Evolutionary conservation across 2,329 filamentous ascomycete genomes (phyloP).

Genomic region (Trichoderma pleuroti): DNA sequence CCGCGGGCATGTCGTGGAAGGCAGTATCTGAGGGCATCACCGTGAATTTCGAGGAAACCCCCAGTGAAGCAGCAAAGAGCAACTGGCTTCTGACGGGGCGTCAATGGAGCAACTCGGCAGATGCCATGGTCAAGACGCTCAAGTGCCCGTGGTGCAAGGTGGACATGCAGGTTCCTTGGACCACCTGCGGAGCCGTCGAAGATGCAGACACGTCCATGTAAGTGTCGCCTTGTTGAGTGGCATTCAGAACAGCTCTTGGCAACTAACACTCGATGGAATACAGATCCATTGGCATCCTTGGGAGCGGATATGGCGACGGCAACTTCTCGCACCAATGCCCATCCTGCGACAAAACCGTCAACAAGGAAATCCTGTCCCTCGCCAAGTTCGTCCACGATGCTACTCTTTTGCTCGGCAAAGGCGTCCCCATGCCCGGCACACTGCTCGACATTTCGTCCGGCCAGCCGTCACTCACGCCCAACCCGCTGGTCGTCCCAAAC

Average conservation of each 20-base stretch:
- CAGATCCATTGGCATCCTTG: constrained; percentile 27
- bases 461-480: constrained; percentile 37
- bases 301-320: constrained; percentile 58
- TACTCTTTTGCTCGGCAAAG: constrained; percentile 12
- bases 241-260: neutral
- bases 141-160: constrained; percentile 53
- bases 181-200: constrained; percentile 44
- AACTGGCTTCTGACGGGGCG: constrained; percentile 50
- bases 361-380: constrained; percentile 56
- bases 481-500: constrained; percentile 20
- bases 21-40: constrained; percentile 57
- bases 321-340: constrained; percentile 49
- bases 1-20: constrained; percentile 63
- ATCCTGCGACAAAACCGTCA: constrained; percentile 47
- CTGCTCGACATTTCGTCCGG: constrained; percentile 55
- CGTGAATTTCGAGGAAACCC: constrained; percentile 53
- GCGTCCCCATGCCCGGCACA: constrained; percentile 63
- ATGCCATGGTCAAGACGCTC: constrained; percentile 46
- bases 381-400: constrained; percentile 52
- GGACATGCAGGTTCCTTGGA: constrained; percentile 54
- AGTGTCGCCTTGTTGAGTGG: neutral
- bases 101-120: constrained; percentile 58
- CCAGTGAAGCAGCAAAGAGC: constrained; percentile 40
- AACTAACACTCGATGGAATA: neutral
- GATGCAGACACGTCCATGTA: neutral